A percentile compares a stretch with the other conserved stretches of the same genome.
These are phyloP conservation scores for Lactarius hengduanensis DNA, from an alignment of 768 basidiomycete species.

Conservation along the genomic window DNA sequence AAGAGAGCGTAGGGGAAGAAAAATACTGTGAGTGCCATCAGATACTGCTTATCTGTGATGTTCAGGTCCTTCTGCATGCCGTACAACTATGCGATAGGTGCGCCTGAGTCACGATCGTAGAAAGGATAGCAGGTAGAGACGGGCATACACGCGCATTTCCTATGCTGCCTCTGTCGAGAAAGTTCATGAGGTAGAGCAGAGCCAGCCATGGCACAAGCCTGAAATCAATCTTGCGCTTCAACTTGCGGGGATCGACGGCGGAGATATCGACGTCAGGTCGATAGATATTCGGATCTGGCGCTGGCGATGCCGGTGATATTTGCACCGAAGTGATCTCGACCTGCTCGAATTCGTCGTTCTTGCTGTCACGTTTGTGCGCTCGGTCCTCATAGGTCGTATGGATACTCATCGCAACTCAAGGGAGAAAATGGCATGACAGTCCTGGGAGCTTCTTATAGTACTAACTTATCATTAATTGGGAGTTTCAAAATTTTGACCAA, in stretches of 20 bases:
- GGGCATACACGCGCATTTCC: constrained; percentile 67
- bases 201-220: constrained; percentile 75
- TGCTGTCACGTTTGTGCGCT: neutral
- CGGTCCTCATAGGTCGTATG: neutral
- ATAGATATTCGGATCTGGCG: constrained; percentile 37
- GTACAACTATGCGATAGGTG: constrained; percentile 48
- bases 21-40: constrained; percentile 69
- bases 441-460: too few relatives aligned
- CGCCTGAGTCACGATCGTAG: neutral
- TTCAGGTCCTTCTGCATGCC: constrained; percentile 54
- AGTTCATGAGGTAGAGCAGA: constrained; percentile 72
- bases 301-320: neutral
- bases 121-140: neutral
- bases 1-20: constrained; percentile 73
- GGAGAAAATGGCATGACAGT: too few relatives aligned
- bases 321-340: neutral
- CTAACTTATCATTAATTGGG: too few relatives aligned
- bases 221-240: constrained; percentile 60
- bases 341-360: neutral
- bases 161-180: constrained; percentile 60
- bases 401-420: neutral
- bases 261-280: constrained; percentile 53
- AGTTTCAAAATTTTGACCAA: too few relatives aligned
- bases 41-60: constrained; percentile 62
- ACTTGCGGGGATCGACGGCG: constrained; percentile 50